Conservation (phyloP, 2,329 filamentous ascomycete genomes). For the Geosmithia morbida region DNA sequence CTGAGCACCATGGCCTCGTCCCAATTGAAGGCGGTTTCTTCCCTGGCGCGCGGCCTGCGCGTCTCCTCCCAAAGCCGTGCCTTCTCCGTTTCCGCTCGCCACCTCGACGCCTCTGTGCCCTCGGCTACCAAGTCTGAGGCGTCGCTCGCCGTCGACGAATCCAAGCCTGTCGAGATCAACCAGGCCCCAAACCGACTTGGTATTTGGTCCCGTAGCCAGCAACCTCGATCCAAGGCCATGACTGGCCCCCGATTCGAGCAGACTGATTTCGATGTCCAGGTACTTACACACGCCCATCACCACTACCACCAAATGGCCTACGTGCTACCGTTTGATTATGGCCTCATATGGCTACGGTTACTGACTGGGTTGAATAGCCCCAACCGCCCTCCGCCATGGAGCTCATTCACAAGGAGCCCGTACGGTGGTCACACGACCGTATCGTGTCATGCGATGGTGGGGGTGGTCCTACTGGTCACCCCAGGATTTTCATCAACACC, state of each 20-base stretch:
- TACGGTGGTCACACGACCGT: conserved; percentile 75
- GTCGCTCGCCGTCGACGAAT: conserved; percentile 25
- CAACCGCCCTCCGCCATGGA: conserved; percentile 83
- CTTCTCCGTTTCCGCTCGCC: conserved; percentile 32
- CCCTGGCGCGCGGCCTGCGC: conserved; percentile 28
- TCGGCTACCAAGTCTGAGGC: conserved; percentile 22
- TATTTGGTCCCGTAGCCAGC: conserved; percentile 80
- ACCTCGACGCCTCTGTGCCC: conserved; percentile 21
- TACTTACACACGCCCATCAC: conserved; percentile 21
- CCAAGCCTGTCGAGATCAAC: conserved; percentile 31
- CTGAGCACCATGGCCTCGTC: conserved; percentile 25
- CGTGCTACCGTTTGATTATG: background rate
- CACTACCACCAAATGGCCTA: background rate
- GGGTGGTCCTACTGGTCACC: conserved; percentile 80
- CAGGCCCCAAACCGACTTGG: conserved; percentile 79
- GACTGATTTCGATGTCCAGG: conserved; percentile 86
- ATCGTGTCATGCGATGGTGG: conserved; percentile 84
- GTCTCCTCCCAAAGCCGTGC: conserved; percentile 22
- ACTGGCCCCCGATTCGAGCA: conserved; percentile 91
- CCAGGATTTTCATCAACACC: conserved; percentile 90
- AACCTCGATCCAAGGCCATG: conserved; percentile 72
- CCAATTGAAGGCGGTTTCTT: conserved; percentile 29
- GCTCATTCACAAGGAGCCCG: conserved; percentile 89
- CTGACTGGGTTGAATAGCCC: conserved; percentile 44
- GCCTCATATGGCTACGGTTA: background rate